Conservation (phyloP, 2,329 filamentous ascomycete species). For the Lachnellula subtilissima region DNA sequence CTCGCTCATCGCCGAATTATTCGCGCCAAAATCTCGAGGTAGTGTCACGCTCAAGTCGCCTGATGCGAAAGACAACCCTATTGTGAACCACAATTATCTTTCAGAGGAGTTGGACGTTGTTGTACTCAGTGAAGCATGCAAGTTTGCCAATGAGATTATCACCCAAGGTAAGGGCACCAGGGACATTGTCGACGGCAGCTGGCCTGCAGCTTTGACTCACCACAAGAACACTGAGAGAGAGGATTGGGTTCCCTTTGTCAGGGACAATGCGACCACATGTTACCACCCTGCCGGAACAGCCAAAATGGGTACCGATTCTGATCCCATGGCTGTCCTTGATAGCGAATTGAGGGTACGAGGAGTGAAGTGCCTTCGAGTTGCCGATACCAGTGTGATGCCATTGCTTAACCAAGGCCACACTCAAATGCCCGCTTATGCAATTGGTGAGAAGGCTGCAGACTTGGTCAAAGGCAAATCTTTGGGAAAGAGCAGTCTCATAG, state of each 20-base stretch:
- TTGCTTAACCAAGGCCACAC: slow-evolving; percentile 46
- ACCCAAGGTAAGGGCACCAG: slow-evolving; percentile 53
- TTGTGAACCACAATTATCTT: slow-evolving; percentile 56
- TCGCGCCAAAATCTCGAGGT: slow-evolving; percentile 52
- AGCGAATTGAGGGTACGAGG: slow-evolving; percentile 22
- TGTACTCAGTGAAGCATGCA: slow-evolving; percentile 54
- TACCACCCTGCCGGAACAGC: slow-evolving; percentile 55
- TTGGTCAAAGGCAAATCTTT: slow-evolving; percentile 39
- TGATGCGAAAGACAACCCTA: slow-evolving; percentile 47
- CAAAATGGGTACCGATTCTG: slow-evolving; percentile 47
- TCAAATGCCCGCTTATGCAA: slow-evolving; percentile 54
- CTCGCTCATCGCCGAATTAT: slow-evolving; percentile 53
- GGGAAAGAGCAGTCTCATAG: not conserved
- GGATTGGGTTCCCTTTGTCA: slow-evolving; percentile 54
- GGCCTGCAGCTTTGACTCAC: slow-evolving; percentile 49
- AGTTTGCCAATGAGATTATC: slow-evolving; percentile 56
- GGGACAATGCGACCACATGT: slow-evolving; percentile 57
- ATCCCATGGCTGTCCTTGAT: slow-evolving; percentile 37
- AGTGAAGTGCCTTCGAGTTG: slow-evolving; percentile 25
- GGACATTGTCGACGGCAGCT: slow-evolving; percentile 54
- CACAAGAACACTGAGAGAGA: slow-evolving; percentile 49
- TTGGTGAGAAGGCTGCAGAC: slow-evolving; percentile 50
- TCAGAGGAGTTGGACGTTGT: slow-evolving; percentile 53
- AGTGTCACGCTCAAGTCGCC: slow-evolving; percentile 45
- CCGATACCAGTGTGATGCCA: slow-evolving; percentile 27